Base-by-base conservation (phyloP, 306 rosid species). In the Corylus avellana region DNA sequence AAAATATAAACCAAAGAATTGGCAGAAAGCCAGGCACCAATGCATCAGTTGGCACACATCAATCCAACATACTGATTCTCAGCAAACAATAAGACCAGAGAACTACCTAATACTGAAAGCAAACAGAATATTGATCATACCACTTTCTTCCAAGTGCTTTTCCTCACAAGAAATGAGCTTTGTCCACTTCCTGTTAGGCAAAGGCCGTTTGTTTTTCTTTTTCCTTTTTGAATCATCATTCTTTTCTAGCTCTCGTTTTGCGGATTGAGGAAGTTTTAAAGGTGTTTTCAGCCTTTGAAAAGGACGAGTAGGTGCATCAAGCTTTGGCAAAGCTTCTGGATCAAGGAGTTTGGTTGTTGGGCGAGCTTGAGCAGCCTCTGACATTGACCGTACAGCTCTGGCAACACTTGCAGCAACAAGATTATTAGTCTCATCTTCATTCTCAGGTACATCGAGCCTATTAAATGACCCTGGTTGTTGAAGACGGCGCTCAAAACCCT, bases 131-230 rank as follows among this genome's bases (percentile, higher is more conserved):
- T 17, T 50, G 56, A 78, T 73, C 95, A 77, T 92, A 95, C 98
- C 94, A 69, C 78, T 82, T 80, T 81, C 92, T 62, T 77, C 87
- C 54, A 81, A 42, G 32, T 75, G 63, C 12, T 74, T 78, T 53
- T 95, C 97, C 83, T 92, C 98, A 0, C n/a, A 67, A 77, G 92
- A 87, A 69, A 92, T 86, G 77, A 39, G 88, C 84, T 77, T 85
- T 81, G 88, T 89, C 97, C 97, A 95, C 76, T 83, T 91, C 89
- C 92, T 92, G 77, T 85, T 91, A 82, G 98, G 98, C 80, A 84
- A 84, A 78, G 98, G 98, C 69, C 98, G 89, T 78, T 77, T 92
- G 73, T 42, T 86, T 77, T 79, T 92, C 78, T 62, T 86, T 82
- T 76, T 83, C 83, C 62, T 87, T 84, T 84, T 86, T 29, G 84